Evolutionary conservation across 2,329 filamentous ascomycete genomes (phyloP).

Genomic region (Fusarium sacchari): DNA sequence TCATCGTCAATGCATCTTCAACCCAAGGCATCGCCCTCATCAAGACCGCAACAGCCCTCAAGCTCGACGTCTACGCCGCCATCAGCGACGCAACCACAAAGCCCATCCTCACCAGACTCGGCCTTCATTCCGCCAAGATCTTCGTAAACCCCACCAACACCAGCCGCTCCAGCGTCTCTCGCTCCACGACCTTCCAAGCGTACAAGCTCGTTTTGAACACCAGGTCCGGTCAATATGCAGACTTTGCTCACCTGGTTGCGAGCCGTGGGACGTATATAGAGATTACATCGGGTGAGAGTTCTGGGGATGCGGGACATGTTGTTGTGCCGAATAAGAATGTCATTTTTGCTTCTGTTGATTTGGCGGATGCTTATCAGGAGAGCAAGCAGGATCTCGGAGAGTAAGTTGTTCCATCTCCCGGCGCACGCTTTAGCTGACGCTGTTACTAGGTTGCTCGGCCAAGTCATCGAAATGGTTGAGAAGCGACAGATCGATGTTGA

Average conservation of each 20-base stretch:
- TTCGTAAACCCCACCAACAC: not conserved
- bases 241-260: conserved; percentile 29
- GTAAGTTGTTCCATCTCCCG: not conserved
- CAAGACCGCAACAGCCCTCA: conserved; percentile 31
- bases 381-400: conserved; percentile 25
- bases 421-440: not conserved
- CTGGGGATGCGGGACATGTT: not conserved
- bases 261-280: conserved; percentile 34
- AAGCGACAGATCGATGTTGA: conserved; percentile 7
- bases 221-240: conserved; percentile 24
- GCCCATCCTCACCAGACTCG: conserved; percentile 22
- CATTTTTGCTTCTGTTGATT: conserved; percentile 38
- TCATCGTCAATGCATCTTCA: conserved; percentile 30
- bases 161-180: conserved; percentile 13
- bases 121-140: conserved; percentile 27
- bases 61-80: conserved; percentile 32
- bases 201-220: conserved; percentile 36
- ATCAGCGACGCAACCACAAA: conserved; percentile 16
- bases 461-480: conserved; percentile 21
- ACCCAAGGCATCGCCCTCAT: conserved; percentile 36
- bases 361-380: conserved; percentile 32
- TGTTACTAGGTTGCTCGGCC: conserved; percentile 14
- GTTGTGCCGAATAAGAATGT: conserved; percentile 32
- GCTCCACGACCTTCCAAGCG: conserved; percentile 5
- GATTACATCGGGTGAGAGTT: conserved; percentile 15